A percentile compares a stretch with the other conserved stretches of the same genome.
phyloP scores from a whole-genome alignment of 495 filamentous ascomycete genomes.

The Neurospora africana region DNA sequence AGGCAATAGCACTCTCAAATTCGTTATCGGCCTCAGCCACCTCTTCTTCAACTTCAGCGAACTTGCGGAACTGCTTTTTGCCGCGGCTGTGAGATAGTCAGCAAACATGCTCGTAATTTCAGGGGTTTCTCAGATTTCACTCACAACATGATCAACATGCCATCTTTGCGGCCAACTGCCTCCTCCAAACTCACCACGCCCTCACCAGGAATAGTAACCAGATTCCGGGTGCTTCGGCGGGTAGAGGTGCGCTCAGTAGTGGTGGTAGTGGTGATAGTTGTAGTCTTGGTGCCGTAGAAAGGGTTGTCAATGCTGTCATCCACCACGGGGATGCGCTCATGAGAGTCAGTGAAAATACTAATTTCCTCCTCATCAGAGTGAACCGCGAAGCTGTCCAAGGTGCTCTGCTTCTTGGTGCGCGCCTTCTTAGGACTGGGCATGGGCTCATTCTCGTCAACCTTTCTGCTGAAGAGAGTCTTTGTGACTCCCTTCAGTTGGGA shows the following conservation, averaged over 20 bases:
- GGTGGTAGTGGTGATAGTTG: conserved; percentile 13
- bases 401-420: conserved; percentile 41
- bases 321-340: conserved; percentile 68
- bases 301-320: conserved; percentile 62
- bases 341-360: conserved; percentile 80
- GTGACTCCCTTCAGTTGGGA: conserved; percentile 53
- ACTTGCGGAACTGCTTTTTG: conserved; percentile 72
- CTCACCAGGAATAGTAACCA: conserved; percentile 39
- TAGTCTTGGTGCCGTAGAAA: conserved; percentile 46
- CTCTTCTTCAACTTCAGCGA: conserved; percentile 27
- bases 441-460: conserved; percentile 30
- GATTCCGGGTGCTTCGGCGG: conserved; percentile 36
- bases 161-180: conserved; percentile 56
- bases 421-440: conserved; percentile 50
- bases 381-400: conserved; percentile 58
- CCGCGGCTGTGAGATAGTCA: conserved; percentile 55
- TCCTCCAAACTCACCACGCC: conserved; percentile 50
- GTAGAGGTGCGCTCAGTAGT: conserved; percentile 18
- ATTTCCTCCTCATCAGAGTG: conserved; percentile 50
- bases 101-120: conserved; percentile 12
- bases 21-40: conserved; percentile 31
- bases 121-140: conserved; percentile 24
- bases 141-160: conserved; percentile 81
- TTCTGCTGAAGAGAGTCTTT: conserved; percentile 57
- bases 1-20: conserved; percentile 33